Percentiles rank a stretch among this genome's conserved stretches.
phyloP scores from a whole-genome alignment of 768 basidiomycete genomes.

The Boletellus emodensis region DNA sequence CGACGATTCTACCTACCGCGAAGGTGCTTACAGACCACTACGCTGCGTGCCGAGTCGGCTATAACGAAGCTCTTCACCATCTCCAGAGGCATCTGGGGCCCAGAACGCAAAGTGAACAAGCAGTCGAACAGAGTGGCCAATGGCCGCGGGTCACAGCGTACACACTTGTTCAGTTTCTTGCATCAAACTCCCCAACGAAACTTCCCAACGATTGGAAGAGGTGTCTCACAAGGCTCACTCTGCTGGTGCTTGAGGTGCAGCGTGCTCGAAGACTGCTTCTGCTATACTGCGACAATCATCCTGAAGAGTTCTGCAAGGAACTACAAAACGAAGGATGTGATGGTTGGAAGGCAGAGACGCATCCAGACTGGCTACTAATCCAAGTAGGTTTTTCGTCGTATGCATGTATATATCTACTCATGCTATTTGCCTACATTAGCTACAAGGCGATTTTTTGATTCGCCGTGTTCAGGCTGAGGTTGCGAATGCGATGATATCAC shows the following conservation, averaged over 20 bases:
- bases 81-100: slow-evolving; percentile 11
- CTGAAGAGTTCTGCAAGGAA: background rate
- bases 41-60: background rate
- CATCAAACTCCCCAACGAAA: slow-evolving; percentile 12
- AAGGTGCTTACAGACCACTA: slow-evolving; percentile 1
- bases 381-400: background rate
- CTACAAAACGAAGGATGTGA: slow-evolving; percentile 1
- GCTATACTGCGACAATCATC: background rate
- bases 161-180: slow-evolving; percentile 28
- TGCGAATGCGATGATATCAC: slow-evolving; percentile 44
- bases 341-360: background rate
- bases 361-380: slow-evolving; percentile 1
- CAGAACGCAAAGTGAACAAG: slow-evolving; percentile 7
- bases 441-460: slow-evolving; percentile 42
- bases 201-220: slow-evolving; percentile 25
- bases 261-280: background rate
- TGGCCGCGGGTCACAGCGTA: slow-evolving; percentile 35
- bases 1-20: background rate
- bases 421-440: slow-evolving; percentile 26
- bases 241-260: slow-evolving; percentile 29
- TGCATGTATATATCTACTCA: background rate
- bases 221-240: slow-evolving; percentile 26
- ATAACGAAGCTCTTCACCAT: background rate
- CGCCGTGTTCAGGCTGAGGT: slow-evolving; percentile 42
- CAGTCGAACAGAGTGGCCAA: slow-evolving; percentile 15